Evolutionary conservation across 352 stramenopile genomes (phyloP).

Genomic region (Phytophthora hybrid): DNA sequence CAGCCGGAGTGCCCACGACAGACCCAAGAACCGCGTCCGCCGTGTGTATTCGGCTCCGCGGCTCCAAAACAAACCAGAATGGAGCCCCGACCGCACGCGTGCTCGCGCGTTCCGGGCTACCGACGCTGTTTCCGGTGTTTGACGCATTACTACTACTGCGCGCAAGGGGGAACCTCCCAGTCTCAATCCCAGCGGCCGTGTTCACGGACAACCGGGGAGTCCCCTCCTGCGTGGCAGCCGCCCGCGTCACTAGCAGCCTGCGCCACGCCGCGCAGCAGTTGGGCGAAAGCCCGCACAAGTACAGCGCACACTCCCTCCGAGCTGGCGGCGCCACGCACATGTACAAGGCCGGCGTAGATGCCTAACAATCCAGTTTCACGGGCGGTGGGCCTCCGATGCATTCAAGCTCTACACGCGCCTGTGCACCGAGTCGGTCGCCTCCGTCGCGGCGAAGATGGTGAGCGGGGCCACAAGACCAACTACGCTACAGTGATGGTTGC

Average conservation of each 20-base stretch:
- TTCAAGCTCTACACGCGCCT: constrained; percentile 11
- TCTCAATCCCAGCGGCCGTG: background rate
- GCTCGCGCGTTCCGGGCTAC: too few relatives aligned
- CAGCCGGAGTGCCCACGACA: too few relatives aligned
- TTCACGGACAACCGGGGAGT: background rate
- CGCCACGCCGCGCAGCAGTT: background rate
- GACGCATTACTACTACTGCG: background rate
- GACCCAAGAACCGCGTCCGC: too few relatives aligned
- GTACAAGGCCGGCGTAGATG: too few relatives aligned
- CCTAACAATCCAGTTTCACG: constrained; percentile 15
- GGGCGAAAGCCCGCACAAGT: background rate
- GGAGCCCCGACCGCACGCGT: too few relatives aligned
- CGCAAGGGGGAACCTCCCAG: background rate
- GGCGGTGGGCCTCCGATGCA: constrained; percentile 2
- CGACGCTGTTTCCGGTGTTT: background rate
- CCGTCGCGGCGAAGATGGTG: constrained; percentile 1
- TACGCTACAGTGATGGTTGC: too few relatives aligned
- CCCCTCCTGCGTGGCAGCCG: background rate
- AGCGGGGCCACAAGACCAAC: background rate
- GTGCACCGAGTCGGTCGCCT: background rate
- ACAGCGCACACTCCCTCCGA: too few relatives aligned
- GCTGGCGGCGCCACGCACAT: too few relatives aligned
- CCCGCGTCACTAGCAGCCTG: background rate
- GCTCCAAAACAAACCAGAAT: too few relatives aligned
- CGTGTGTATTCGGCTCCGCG: too few relatives aligned